Evolutionary conservation across 495 filamentous ascomycete species (phyloP), one percentile per base, ranked within the genome.

Genomic region (Daldinia decipiens): DNA sequence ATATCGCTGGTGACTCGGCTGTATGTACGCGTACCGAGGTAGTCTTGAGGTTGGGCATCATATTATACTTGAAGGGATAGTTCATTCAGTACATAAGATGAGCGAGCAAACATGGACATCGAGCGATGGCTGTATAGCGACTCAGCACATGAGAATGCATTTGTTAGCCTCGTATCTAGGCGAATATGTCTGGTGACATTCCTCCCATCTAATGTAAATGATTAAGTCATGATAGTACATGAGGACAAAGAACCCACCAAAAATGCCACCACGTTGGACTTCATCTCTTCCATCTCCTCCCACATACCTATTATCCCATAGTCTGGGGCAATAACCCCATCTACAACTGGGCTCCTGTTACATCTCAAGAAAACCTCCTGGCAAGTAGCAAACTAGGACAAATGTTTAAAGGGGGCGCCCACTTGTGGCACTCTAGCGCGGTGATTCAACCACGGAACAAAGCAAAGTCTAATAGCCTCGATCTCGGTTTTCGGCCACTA

Each of bases 241-340:
- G 71, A 69, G 59, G 61, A 57, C 45, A 65, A 43, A 65, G 53
- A 51, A 68, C 69, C 72, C 61, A 64, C 72, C 75, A 77, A 77
- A 77, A 77, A 73, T 71, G 66, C 58, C 75, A 70, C 15, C 55
- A 75, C 70, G 67, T 73, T 63, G 29, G 67, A 61, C 63, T 65
- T 52, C 73, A 74, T 72, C 67, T 77, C 66, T 66, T 63, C 40
- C 65, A 66, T 45, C 59, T 75, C 58, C 66, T 67, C 69, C 62
- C 69, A 66, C 67, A 73, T 65, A 65, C 38, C 38, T 64, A 77
- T 77, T 77, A 75, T 70, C 70, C 65, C 70, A 54, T 67, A 71
- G 70, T 67, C 61, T 53, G 50, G 71, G 67, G 73, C 62, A n/a
- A 75, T 73, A 71, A 67, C 75, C 70, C 59, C 67, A 57, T 59